Base-by-base conservation (phyloP, 1,139 yeast species). In the Saccharomyces hybrid region DNA sequence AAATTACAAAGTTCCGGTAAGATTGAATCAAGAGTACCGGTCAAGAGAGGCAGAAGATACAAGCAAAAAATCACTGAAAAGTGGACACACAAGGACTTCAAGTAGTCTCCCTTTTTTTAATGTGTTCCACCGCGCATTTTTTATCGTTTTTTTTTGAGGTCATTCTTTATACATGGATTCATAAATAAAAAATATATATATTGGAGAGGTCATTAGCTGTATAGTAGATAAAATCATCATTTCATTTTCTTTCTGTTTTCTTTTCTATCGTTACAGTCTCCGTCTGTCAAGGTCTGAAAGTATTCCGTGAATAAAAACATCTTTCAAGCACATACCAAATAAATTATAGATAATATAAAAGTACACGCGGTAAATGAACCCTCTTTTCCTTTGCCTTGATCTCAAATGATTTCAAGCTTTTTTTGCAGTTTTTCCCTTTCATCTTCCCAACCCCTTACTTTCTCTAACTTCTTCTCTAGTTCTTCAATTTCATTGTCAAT, bases 31-130 rank as follows among this genome's bases (percentile, higher is more conserved):
- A 81, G 97, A 72, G 79, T 85, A 51, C 90, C 88, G 9, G 82
- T 81, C 50, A 79, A 78, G 57, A 82, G 81, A 73, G 83, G 80
- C 69, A 81, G 88, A 71, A 75, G 73, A 64, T 86, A 85, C 67
- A 77, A 82, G 60, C 86, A 80, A 59, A 88, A 86, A 76, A 73
- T 87, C 57, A 86, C 95, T 42, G 96, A 89, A 71, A 90, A 89
- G 72, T 90, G 96, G 96, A 80, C 91, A 47, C 88, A 86, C 73
- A 91, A 90, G 74, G 96, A 90, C 73, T 86, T 87, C 67, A 86
- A 86, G 73, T 87, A 75, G 52, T 54, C 2, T 24, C 12, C 29
- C 14, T 24, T 24, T 24, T 24, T 24, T 24, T 24, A 24, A 24
- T 4, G 26, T 26, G 16, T 31, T 14, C 24, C 44, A 21, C 9